Evolutionary conservation across 202 grass and related monocot genomes (phyloP).

Genomic region (Panicum hallii): DNA sequence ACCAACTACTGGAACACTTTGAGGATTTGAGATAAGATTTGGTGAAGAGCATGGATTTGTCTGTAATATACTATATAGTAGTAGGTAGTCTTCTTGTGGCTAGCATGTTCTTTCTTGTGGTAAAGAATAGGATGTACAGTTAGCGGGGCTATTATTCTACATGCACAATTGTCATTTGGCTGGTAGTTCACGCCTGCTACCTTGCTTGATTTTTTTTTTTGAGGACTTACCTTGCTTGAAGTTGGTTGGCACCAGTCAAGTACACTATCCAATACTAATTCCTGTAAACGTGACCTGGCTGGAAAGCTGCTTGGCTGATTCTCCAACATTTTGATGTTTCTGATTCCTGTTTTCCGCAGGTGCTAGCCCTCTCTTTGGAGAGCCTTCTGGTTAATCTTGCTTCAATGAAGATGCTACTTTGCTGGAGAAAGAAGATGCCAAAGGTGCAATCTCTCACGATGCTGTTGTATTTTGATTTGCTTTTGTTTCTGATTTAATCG

Average conservation of each 20-base stretch:
- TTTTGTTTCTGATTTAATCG: conserved; percentile 20
- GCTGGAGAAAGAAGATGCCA: conserved; percentile 36
- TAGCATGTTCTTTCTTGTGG: conserved; percentile 43
- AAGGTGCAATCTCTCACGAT: conserved; percentile 26
- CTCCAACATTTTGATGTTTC: neutral
- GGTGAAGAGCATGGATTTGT: conserved; percentile 14
- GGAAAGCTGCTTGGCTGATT: conserved; percentile 29
- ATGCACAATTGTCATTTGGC: conserved; percentile 46
- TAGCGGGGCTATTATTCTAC: conserved; percentile 37
- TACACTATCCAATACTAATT: conserved; percentile 18
- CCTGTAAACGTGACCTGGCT: conserved; percentile 31
- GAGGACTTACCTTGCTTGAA: conserved; percentile 27
- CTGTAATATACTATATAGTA: conserved; percentile 34
- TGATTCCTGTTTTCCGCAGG: conserved; percentile 15
- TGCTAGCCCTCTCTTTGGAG: neutral
- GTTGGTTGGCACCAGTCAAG: conserved; percentile 22
- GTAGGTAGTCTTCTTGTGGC: conserved; percentile 48
- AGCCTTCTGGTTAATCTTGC: conserved; percentile 29
- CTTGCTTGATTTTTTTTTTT: conserved; percentile 15
- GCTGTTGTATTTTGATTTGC: conserved; percentile 16
- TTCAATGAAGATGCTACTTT: conserved; percentile 21
- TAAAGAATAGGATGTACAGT: conserved; percentile 41
- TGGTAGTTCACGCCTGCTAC: conserved; percentile 37
- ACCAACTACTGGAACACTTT: conserved; percentile 16
- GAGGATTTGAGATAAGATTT: conserved; percentile 43